Evolutionary conservation across 306 rosid genomes (phyloP).

Genomic region (Cicer bijugum): DNA sequence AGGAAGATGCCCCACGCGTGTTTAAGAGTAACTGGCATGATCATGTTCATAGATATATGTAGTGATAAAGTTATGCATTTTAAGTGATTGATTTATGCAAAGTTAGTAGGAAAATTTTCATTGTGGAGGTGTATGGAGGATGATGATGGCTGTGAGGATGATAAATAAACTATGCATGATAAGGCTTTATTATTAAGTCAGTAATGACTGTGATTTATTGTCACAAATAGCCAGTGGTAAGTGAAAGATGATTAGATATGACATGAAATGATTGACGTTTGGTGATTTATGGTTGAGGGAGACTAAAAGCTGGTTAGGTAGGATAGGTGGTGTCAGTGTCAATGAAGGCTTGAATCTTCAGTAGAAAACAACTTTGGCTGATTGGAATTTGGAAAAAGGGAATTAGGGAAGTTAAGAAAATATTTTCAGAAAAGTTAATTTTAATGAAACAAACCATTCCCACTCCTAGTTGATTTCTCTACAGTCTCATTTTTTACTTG

Average conservation of each 20-base stretch:
- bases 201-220: conserved; percentile 17
- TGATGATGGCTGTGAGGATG: conserved; percentile 24
- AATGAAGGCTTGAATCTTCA: conserved; percentile 23
- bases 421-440: conserved; percentile 1
- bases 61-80: conserved; percentile 2
- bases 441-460: conserved; percentile 30
- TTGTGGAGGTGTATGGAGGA: conserved; percentile 4
- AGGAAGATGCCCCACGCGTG: not conserved
- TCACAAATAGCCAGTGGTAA: conserved; percentile 20
- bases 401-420: conserved; percentile 3
- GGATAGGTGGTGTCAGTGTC: conserved; percentile 23
- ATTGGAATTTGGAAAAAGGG: conserved; percentile 37
- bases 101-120: conserved; percentile 16
- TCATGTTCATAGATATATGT: conserved; percentile 5
- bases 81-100: conserved; percentile 31
- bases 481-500: conserved; percentile 31
- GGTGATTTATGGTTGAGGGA: conserved; percentile 40
- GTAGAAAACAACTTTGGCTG: not conserved
- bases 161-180: conserved; percentile 33
- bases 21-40: conserved; percentile 3
- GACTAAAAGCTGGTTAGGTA: conserved; percentile 17
- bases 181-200: conserved; percentile 29
- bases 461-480: conserved; percentile 17
- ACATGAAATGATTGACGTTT: conserved; percentile 26
- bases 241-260: conserved; percentile 29